A percentile compares a stretch with the other conserved stretches of the same genome.
Conservation (phyloP, 306 rosid species). For the Cyclanthera cordifolia region DNA sequence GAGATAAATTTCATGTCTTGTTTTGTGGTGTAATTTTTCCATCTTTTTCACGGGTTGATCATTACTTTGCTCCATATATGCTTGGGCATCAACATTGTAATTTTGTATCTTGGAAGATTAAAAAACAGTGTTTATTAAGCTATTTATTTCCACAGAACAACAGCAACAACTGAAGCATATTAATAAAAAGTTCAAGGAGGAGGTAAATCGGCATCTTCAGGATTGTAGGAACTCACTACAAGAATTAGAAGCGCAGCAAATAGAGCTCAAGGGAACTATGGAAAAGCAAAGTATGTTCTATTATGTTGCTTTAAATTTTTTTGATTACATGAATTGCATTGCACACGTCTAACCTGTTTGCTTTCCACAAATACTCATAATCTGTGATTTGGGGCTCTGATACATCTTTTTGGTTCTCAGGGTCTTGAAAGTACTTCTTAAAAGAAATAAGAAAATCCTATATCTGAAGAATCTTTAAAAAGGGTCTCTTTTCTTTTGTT, state of each 20-base stretch:
- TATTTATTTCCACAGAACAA: slow-evolving; percentile 39
- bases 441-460: not conserved
- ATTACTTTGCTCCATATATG: not conserved
- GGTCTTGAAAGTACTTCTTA: not conserved
- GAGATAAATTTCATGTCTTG: not conserved
- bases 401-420: not conserved
- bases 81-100: not conserved
- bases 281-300: slow-evolving; percentile 64
- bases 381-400: not conserved
- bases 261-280: slow-evolving; percentile 56
- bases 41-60: not conserved
- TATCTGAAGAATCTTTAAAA: not conserved
- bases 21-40: not conserved
- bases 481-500: not conserved
- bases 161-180: slow-evolving; percentile 56
- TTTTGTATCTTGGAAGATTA: not conserved
- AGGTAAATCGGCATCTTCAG: slow-evolving; percentile 64
- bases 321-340: not conserved
- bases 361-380: not conserved
- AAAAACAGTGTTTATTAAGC: not conserved
- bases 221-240: slow-evolving; percentile 57
- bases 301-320: slow-evolving; percentile 16
- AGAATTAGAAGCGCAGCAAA: slow-evolving; percentile 55
- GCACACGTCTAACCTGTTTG: not conserved
- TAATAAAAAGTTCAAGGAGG: slow-evolving; percentile 66